phyloP scores from a whole-genome alignment of 495 filamentous ascomycete genomes.

The Ramalina intermedia region DNA sequence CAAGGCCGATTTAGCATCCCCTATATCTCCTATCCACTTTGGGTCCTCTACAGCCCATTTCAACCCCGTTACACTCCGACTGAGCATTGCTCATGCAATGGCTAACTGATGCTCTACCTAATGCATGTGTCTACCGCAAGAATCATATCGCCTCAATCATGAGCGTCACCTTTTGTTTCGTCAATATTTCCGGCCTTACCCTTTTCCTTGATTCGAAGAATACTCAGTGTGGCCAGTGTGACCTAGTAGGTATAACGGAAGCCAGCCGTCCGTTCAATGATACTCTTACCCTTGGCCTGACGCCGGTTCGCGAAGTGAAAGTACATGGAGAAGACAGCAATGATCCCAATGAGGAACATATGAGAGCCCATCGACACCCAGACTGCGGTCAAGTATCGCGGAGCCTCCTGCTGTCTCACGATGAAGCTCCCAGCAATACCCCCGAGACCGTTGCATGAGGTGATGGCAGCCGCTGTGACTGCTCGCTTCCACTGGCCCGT shows the following conservation, averaged over 20 bases:
- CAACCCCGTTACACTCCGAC: too few species aligned
- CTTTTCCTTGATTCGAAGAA: too few species aligned
- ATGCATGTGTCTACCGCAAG: too few species aligned
- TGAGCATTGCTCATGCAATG: too few species aligned
- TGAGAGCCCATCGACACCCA: constrained; percentile 61
- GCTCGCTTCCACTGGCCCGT: constrained; percentile 60
- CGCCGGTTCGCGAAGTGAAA: constrained; percentile 46
- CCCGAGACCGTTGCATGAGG: constrained; percentile 58
- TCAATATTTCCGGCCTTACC: too few species aligned
- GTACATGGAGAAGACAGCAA: constrained; percentile 43
- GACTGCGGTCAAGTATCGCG: constrained; percentile 52
- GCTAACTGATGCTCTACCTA: too few species aligned
- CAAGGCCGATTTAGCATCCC: too few species aligned
- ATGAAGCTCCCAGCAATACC: constrained; percentile 68
- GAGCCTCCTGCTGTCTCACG: constrained; percentile 51
- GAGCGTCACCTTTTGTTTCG: too few species aligned
- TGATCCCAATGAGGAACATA: constrained; percentile 48
- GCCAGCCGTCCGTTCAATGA: constrained; percentile 40
- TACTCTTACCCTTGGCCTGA: constrained; percentile 29
- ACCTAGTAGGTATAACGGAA: constrained; percentile 17
- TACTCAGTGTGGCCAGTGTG: too few species aligned
- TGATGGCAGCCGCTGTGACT: constrained; percentile 52
- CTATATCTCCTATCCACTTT: too few species aligned
- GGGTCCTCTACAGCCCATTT: too few species aligned
- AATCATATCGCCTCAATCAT: too few species aligned